These are phyloP conservation scores for Metahyphopichia silvanorum DNA, from an alignment of 805 yeast species.

Conservation along the genomic window DNA sequence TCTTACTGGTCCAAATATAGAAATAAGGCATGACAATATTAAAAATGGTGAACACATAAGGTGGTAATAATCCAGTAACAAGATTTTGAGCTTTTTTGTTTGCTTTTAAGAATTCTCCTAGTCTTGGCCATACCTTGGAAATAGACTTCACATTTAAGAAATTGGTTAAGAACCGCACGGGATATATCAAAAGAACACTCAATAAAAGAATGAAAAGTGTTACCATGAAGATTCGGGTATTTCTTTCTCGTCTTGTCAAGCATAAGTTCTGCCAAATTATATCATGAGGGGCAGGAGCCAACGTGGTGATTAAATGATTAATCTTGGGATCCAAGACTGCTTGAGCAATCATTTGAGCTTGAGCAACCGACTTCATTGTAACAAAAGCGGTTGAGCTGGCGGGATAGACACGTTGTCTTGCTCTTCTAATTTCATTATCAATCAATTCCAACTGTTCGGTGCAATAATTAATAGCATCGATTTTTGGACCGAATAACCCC, in stretches of 20 bases:
- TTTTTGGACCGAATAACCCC: conserved; percentile 63
- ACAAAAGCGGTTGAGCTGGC: conserved; percentile 91
- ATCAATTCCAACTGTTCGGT: conserved; percentile 64
- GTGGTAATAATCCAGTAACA: conserved; percentile 87
- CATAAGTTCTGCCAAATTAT: conserved; percentile 91
- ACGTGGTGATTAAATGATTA: conserved; percentile 70
- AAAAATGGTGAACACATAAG: conserved; percentile 82
- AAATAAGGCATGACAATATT: conserved; percentile 82
- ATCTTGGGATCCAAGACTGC: conserved; percentile 90
- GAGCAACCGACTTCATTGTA: conserved; percentile 92
- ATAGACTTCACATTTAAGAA: conserved; percentile 77
- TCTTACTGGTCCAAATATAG: conserved; percentile 75
- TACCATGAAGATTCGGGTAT: conserved; percentile 59
- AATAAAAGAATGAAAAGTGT: conserved; percentile 65
- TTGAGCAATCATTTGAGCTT: conserved; percentile 96
- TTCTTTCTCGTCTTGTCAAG: conserved; percentile 69
- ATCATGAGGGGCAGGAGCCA: conserved; percentile 97
- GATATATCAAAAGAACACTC: conserved; percentile 72
- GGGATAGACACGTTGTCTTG: conserved; percentile 66
- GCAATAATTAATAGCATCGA: conserved; percentile 80
- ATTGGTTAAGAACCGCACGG: conserved; percentile 83
- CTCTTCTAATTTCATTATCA: conserved; percentile 65
- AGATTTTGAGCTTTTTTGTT: conserved; percentile 72
- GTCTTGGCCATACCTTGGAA: conserved; percentile 73
- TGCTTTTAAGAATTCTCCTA: conserved; percentile 63